Evolutionary conservation across 768 basidiomycete species (phyloP), one percentile per base, ranked within the genome.

Genomic region (Suillus occidentalis): DNA sequence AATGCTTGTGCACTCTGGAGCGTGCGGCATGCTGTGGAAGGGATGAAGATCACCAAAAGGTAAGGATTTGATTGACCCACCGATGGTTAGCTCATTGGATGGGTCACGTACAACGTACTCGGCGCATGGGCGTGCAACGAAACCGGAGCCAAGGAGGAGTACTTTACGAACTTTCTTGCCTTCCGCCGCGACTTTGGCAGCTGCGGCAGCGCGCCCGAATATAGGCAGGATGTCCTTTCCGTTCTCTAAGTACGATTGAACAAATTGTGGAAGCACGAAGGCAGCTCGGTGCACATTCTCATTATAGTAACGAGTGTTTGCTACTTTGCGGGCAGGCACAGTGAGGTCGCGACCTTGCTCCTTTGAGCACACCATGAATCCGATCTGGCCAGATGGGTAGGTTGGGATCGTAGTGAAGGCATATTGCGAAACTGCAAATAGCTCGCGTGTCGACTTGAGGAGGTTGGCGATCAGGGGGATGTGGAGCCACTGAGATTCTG

Each of bases 331-430:
- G 47, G 95, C 69, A 0, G 96, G 90, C 22, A 82, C 87, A 61
- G 82, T 85, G 67, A 99, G 79, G 73, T 91, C 87, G 61, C 92
- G 83, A 34, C 80, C 82, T 18, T 80, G 77, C 36, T 89, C 89
- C 78, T 91, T 95, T 63, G 95, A 89, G 76, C 91, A 93, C 55
- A 98, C 82, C 69, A 96, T 84, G 80, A 96, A 96, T 28, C 97
- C 96, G 72, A 99, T 99, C 74, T 96, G 95, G 43, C 97, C 97
- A n/a, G 92, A 90, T 22, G 97, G 97, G 79, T 99, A 99, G 18
- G 96, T 97, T 0, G 97, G 97, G 69, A 99, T 96, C 25, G 95
- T 98, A 66, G 95, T 96, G 79, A 85, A 97, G 18, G 95, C 97
- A 75, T 97, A 99, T 73, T 94, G 90, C 47, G 89, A 83, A 20